phyloP scores from a whole-genome alignment of 148 eudicot species.

The Rhododendron henanense region DNA sequence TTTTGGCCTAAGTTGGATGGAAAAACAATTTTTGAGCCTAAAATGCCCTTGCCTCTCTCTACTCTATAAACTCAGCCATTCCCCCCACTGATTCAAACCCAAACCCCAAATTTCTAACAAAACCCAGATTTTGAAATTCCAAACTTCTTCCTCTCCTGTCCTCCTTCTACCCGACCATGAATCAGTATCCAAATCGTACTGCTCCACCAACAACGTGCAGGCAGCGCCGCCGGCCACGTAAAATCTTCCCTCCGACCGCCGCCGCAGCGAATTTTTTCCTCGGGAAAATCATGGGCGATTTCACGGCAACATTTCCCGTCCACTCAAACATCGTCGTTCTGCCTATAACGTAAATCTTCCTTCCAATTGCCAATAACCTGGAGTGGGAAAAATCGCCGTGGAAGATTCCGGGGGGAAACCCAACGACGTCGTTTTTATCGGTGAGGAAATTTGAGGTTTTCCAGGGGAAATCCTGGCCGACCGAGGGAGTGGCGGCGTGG shows the following conservation, averaged over 20 bases:
- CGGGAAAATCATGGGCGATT: conserved; percentile 31
- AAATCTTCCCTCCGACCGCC: conserved; percentile 35
- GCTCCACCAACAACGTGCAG: conserved; percentile 53
- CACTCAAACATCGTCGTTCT: conserved; percentile 39
- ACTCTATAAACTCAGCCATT: too few species aligned
- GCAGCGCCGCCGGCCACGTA: conserved; percentile 68
- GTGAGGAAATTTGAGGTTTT: conserved; percentile 17
- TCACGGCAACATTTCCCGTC: conserved; percentile 40
- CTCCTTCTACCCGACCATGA: conserved; percentile 25
- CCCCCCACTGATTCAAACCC: too few species aligned
- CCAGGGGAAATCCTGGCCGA: too few species aligned
- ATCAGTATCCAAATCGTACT: conserved; percentile 45
- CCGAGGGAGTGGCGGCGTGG: too few species aligned
- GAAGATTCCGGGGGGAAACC: conserved; percentile 6
- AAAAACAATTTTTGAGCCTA: too few species aligned
- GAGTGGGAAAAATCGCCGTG: conserved; percentile 32
- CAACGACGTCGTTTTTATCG: conserved; percentile 11
- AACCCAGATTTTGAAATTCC: too few species aligned
- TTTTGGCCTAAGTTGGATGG: too few species aligned
- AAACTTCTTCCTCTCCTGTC: too few species aligned
- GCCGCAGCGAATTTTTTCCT: conserved; percentile 74
- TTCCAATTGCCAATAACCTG: conserved; percentile 40
- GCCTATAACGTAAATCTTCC: conserved; percentile 43
- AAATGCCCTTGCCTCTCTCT: too few species aligned
- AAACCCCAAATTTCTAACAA: too few species aligned